Evolutionary conservation across 2,329 filamentous ascomycete species (phyloP).

Genomic region (Hypoxylon sp.): DNA sequence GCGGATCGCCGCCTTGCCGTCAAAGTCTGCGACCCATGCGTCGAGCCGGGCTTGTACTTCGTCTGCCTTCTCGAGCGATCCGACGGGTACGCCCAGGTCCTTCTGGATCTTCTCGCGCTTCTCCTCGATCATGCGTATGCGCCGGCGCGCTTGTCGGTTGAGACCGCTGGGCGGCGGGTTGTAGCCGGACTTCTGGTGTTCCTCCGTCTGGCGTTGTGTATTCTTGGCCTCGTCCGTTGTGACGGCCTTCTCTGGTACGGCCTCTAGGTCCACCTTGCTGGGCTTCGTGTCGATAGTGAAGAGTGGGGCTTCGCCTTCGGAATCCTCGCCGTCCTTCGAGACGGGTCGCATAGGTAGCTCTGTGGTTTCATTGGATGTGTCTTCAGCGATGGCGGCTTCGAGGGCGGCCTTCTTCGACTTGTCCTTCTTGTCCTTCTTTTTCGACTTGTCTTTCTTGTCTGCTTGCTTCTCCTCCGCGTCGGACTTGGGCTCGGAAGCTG

Average conservation of each 20-base stretch:
- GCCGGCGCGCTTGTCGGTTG: conserved; percentile 51
- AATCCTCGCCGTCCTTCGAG: conserved; percentile 5
- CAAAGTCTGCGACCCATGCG: conserved; percentile 43
- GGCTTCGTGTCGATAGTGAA: conserved; percentile 51
- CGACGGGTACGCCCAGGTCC: conserved; percentile 45
- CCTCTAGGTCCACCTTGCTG: conserved; percentile 41
- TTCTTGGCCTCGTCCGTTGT: not conserved
- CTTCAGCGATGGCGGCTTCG: conserved; percentile 17
- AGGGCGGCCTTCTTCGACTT: conserved; percentile 68
- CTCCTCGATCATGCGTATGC: conserved; percentile 50
- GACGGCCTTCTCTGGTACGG: conserved; percentile 11
- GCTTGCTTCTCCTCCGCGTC: conserved; percentile 67
- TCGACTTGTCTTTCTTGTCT: conserved; percentile 79
- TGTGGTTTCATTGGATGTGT: conserved; percentile 15
- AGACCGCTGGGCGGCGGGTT: conserved; percentile 37
- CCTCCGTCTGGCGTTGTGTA: conserved; percentile 6
- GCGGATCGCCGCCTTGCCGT: conserved; percentile 34
- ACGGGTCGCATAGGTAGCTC: conserved; percentile 16
- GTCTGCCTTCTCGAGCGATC: conserved; percentile 43
- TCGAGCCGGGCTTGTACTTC: conserved; percentile 49
- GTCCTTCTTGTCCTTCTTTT: conserved; percentile 76
- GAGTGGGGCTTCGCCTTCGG: conserved; percentile 32
- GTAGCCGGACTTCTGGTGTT: not conserved
- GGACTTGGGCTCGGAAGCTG: conserved; percentile 57
- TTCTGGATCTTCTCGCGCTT: conserved; percentile 49